Conservation (phyloP, 2,329 filamentous ascomycete genomes). For the Amauroascus verrucosus region DNA sequence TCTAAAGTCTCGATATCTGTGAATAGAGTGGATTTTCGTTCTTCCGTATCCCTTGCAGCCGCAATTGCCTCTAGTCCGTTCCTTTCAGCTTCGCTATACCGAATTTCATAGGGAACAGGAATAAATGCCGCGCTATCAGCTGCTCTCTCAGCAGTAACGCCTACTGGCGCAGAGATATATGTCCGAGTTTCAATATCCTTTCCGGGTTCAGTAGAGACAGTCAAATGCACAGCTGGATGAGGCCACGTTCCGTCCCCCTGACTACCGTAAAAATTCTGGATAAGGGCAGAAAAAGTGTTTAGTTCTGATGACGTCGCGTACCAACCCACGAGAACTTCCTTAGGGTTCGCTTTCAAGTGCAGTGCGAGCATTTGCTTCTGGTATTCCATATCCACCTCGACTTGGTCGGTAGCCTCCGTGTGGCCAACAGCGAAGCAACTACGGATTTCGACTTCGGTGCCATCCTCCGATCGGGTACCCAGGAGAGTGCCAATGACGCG, state of each 20-base stretch:
- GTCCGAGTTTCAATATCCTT: constrained; percentile 80
- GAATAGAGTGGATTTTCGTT: constrained; percentile 60
- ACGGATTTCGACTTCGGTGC: constrained; percentile 88
- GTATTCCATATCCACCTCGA: constrained; percentile 99
- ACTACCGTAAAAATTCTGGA: constrained; percentile 98
- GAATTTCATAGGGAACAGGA: constrained; percentile 88
- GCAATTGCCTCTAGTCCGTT: constrained; percentile 74
- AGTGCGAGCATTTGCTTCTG: constrained; percentile 98
- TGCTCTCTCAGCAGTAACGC: constrained; percentile 86
- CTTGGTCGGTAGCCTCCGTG: constrained; percentile 96
- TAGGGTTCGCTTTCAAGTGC: constrained; percentile 85
- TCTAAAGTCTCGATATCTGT: constrained; percentile 87
- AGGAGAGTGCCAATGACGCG: constrained; percentile 95
- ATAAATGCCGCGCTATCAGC: constrained; percentile 96
- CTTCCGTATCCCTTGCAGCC: constrained; percentile 67
- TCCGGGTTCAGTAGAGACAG: constrained; percentile 80
- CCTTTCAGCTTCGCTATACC: constrained; percentile 71
- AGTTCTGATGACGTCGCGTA: constrained; percentile 95
- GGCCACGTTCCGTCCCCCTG: constrained; percentile 96
- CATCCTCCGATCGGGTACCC: constrained; percentile 88
- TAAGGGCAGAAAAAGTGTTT: constrained; percentile 96
- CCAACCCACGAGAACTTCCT: constrained; percentile 92
- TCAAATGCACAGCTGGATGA: constrained; percentile 94
- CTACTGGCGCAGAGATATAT: constrained; percentile 92
- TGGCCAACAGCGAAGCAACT: constrained; percentile 97